Percentiles rank a stretch among this genome's conserved stretches.
Conservation (phyloP, 805 yeast species). For the Schizosaccharomyces osmophilus region DNA sequence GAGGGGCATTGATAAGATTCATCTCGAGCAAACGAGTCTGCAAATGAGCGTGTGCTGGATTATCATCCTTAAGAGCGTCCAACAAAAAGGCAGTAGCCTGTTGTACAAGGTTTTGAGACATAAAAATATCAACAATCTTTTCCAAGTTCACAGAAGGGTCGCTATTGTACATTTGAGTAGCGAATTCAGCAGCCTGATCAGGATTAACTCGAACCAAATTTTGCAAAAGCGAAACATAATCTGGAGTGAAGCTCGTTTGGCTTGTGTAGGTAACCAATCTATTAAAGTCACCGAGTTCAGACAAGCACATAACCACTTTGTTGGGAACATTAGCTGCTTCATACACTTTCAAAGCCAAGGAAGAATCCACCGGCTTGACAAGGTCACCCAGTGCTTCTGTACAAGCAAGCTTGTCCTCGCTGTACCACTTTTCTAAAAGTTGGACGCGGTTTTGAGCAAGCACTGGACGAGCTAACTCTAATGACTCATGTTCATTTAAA, state of each 20-base stretch:
- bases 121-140: slow-evolving; percentile 74
- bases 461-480: slow-evolving; percentile 86
- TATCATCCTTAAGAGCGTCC: slow-evolving; percentile 82
- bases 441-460: slow-evolving; percentile 86
- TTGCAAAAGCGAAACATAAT: slow-evolving; percentile 70
- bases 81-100: slow-evolving; percentile 93
- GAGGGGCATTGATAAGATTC: slow-evolving; percentile 87
- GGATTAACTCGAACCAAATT: slow-evolving; percentile 79
- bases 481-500: slow-evolving; percentile 73
- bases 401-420: slow-evolving; percentile 76
- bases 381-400: slow-evolving; percentile 96
- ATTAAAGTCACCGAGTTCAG: slow-evolving; percentile 89
- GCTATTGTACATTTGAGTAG: slow-evolving; percentile 45
- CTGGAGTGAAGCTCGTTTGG: slow-evolving; percentile 71
- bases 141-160: slow-evolving; percentile 55
- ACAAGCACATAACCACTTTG: slow-evolving; percentile 75
- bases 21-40: slow-evolving; percentile 88
- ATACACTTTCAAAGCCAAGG: slow-evolving; percentile 76
- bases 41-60: slow-evolving; percentile 82
- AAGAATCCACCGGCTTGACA: slow-evolving; percentile 65
- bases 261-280: slow-evolving; percentile 84
- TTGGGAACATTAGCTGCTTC: slow-evolving; percentile 58
- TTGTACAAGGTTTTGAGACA: slow-evolving; percentile 80
- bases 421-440: slow-evolving; percentile 84
- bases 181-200: slow-evolving; percentile 96